These are phyloP conservation scores for Annulohypoxylon moriforme DNA, from an alignment of 495 filamentous ascomycete species.

Conservation along the genomic window DNA sequence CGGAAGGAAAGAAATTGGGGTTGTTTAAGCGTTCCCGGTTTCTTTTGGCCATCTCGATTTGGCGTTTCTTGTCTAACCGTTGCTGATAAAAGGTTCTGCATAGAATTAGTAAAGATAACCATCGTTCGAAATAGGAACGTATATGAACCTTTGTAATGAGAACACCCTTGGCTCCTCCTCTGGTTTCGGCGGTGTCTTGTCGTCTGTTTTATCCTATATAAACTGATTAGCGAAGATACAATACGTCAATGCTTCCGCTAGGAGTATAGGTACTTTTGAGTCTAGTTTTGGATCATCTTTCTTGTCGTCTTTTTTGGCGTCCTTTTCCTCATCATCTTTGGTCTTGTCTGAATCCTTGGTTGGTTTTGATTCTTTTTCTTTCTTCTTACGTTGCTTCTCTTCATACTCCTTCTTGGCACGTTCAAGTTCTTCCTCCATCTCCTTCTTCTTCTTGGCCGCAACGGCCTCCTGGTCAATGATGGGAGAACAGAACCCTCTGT, in stretches of 20 bases:
- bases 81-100: constrained; percentile 87
- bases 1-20: constrained; percentile 83
- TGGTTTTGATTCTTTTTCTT: constrained; percentile 64
- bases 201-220: constrained; percentile 68
- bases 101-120: constrained; percentile 33
- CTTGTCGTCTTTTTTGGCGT: constrained; percentile 49
- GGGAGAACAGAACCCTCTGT: constrained; percentile 81
- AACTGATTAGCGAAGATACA: constrained; percentile 4
- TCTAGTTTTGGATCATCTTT: constrained; percentile 32
- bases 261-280: constrained; percentile 35
- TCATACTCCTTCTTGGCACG: constrained; percentile 83
- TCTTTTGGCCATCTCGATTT: constrained; percentile 80
- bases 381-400: constrained; percentile 75
- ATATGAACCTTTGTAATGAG: constrained; percentile 79
- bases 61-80: constrained; percentile 80
- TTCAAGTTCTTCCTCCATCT: constrained; percentile 77
- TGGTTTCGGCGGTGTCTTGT: constrained; percentile 54
- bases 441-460: constrained; percentile 74
- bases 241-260: constrained; percentile 30
- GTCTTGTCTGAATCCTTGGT: constrained; percentile 57
- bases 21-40: constrained; percentile 85
- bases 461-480: constrained; percentile 80
- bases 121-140: background rate
- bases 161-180: constrained; percentile 82
- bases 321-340: constrained; percentile 61